These are phyloP conservation scores for Ustilago lituana DNA, from an alignment of 1,284 basidiomycete species.

Conservation along the genomic window DNA sequence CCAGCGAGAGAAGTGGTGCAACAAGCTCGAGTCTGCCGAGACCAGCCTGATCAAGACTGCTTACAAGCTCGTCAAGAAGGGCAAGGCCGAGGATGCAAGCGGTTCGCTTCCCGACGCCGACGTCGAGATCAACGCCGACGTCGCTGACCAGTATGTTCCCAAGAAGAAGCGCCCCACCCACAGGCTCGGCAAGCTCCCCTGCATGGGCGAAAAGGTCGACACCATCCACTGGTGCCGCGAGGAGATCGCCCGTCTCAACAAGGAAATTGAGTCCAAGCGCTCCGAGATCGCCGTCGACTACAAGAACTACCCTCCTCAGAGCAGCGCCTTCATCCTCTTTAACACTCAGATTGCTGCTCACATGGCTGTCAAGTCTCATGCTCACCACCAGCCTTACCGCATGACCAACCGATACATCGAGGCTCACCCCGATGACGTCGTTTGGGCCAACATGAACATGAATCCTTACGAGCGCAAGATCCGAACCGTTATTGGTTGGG, in stretches of 20 bases:
- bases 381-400: constrained; percentile 60
- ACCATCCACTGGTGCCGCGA: constrained; percentile 82
- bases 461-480: constrained; percentile 87
- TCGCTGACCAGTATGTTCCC: constrained; percentile 59
- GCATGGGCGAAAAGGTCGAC: constrained; percentile 80
- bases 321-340: constrained; percentile 83
- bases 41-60: constrained; percentile 79
- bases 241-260: constrained; percentile 72
- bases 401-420: constrained; percentile 58
- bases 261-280: constrained; percentile 71
- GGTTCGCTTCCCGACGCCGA: constrained; percentile 40
- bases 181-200: constrained; percentile 74
- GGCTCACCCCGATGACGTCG: constrained; percentile 74
- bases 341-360: constrained; percentile 81
- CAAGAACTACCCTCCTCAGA: constrained; percentile 72
- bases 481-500: constrained; percentile 70
- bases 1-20: constrained; percentile 77
- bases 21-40: constrained; percentile 86
- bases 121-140: constrained; percentile 50
- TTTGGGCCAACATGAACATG: constrained; percentile 86
- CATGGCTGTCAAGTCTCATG: constrained; percentile 48
- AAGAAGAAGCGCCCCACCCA: constrained; percentile 76
- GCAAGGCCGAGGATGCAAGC: constrained; percentile 58
- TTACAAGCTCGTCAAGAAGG: constrained; percentile 71
- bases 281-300: constrained; percentile 74